Percentiles rank a stretch among this genome's conserved stretches.
These are phyloP conservation scores for Pyrenophora tritici-repentis DNA, from an alignment of 2,329 filamentous ascomycete genomes.

Conservation along the genomic window DNA sequence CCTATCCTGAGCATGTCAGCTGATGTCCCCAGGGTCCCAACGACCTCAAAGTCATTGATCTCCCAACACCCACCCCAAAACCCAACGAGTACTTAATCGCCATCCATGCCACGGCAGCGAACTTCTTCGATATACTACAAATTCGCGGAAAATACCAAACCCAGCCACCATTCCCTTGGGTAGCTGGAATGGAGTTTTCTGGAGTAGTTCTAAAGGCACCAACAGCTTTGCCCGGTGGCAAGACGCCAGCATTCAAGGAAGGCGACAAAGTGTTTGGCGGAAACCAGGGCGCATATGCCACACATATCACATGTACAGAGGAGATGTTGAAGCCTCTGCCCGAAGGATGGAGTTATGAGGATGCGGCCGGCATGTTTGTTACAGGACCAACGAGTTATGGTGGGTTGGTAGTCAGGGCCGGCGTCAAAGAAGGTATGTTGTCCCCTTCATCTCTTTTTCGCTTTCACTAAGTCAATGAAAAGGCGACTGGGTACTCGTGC, in stretches of 20 bases:
- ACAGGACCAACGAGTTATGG: slow-evolving; percentile 91
- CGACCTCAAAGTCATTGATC: slow-evolving; percentile 74
- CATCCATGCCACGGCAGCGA: slow-evolving; percentile 85
- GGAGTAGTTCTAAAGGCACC: slow-evolving; percentile 75
- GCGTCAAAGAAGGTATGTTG: slow-evolving; percentile 63
- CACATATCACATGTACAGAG: slow-evolving; percentile 71
- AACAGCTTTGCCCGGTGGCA: slow-evolving; percentile 49
- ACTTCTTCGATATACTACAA: slow-evolving; percentile 97
- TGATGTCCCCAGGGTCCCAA: slow-evolving; percentile 65
- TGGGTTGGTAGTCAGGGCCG: slow-evolving; percentile 76
- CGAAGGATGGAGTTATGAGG: slow-evolving; percentile 77
- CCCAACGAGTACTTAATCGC: slow-evolving; percentile 81
- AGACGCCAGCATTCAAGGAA: slow-evolving; percentile 67
- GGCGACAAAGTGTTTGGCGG: slow-evolving; percentile 88
- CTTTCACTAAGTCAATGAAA: neutral
- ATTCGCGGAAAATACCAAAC: slow-evolving; percentile 95
- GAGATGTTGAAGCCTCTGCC: slow-evolving; percentile 73
- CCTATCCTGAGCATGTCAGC: slow-evolving; percentile 9
- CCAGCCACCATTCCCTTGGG: slow-evolving; percentile 86
- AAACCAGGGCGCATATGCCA: slow-evolving; percentile 83
- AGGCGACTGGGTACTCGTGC: slow-evolving; percentile 86
- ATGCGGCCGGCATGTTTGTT: slow-evolving; percentile 87
- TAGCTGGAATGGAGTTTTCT: slow-evolving; percentile 84
- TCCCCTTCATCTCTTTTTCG: neutral
- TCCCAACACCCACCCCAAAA: slow-evolving; percentile 75